phyloP scores from a whole-genome alignment of 345 rosid species.

The Pugionium dolabratum region DNA sequence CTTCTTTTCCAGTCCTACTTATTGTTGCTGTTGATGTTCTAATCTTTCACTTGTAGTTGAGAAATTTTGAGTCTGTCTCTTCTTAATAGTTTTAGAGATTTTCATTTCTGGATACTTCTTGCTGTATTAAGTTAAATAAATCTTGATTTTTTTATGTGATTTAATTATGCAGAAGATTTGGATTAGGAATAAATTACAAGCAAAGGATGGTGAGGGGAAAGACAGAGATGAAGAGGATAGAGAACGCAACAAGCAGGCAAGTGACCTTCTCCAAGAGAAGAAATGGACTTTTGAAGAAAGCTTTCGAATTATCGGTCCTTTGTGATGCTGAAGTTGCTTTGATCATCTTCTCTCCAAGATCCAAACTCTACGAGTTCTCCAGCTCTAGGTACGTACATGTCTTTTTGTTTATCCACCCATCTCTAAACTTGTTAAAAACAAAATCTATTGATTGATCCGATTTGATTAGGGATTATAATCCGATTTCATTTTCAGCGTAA shows the following conservation, averaged over 20 bases:
- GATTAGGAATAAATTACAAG: background rate
- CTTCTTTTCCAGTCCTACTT: background rate
- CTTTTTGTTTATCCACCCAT: too few species aligned
- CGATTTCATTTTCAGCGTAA: background rate
- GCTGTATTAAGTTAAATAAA: background rate
- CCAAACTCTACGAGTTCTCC: slow-evolving; percentile 79
- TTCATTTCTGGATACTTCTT: background rate
- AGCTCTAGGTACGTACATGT: slow-evolving; percentile 48
- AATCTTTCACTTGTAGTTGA: slow-evolving; percentile 1
- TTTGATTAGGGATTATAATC: background rate
- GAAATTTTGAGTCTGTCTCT: background rate
- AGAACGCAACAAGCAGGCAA: slow-evolving; percentile 82
- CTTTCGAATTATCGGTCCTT: slow-evolving; percentile 77
- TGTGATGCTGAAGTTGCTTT: slow-evolving; percentile 88
- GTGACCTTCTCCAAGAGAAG: slow-evolving; percentile 88
- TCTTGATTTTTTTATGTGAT: background rate
- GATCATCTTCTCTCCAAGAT: slow-evolving; percentile 72
- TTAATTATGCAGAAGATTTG: background rate
- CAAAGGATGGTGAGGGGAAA: slow-evolving; percentile 75
- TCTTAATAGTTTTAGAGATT: too few species aligned
- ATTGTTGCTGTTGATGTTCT: slow-evolving; percentile 16
- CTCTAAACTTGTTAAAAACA: background rate
- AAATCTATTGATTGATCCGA: background rate
- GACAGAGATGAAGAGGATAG: slow-evolving; percentile 89
- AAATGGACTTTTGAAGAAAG: slow-evolving; percentile 77